Evolutionary conservation across 371 early-diverging fungal species (phyloP), one percentile per base, ranked within the genome.

Genomic region (Lichtheimia hyalospora): DNA sequence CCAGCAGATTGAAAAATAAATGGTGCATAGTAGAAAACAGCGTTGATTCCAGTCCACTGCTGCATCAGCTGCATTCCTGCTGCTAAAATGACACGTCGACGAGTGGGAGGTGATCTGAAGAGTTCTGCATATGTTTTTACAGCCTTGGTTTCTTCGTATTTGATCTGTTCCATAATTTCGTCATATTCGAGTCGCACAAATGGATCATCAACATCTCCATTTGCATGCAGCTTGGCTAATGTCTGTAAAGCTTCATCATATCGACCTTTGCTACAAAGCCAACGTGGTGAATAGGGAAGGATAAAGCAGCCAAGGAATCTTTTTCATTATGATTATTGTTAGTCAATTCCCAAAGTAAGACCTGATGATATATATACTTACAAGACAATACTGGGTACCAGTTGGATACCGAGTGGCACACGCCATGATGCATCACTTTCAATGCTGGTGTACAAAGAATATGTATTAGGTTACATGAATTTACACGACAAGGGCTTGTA

Each of bases 271-370:
- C 64, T 48, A 75, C 79, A 44, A 28, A 84, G 69, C 85, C 85
- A 85, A 60, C 85, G 70, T 8, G 80, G 77, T 27, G 74, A 74
- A 49, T 69, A 77, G 34, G 80, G 80, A 24, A 79, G 58, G 49
- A 79, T 43, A 18, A 75, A 70, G 62, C 60, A 54, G 16, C 73
- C 75, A 51, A 74, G 46, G 56, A 75, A 66, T 20, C 84, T 77
- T 61, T 90, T 71, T 88, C 90, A 75, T 92, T 86, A 43, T 28
- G 0, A 28, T 27, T 92, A 92, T 18, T 89, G 89, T 68, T 60
- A 77, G 20, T 34, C 6, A 8, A 8, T 2, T 6, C 5, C 0
- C 34, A 34, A 4, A 8, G 10, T 34, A 34, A 34, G 5, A 2
- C 10, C 34, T 34, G 10, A 34, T 34, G 34, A 34, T 34, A 34